Evolutionary conservation across 2,329 filamentous ascomycete species (phyloP).

Genomic region (Biscogniauxia mediterranea): DNA sequence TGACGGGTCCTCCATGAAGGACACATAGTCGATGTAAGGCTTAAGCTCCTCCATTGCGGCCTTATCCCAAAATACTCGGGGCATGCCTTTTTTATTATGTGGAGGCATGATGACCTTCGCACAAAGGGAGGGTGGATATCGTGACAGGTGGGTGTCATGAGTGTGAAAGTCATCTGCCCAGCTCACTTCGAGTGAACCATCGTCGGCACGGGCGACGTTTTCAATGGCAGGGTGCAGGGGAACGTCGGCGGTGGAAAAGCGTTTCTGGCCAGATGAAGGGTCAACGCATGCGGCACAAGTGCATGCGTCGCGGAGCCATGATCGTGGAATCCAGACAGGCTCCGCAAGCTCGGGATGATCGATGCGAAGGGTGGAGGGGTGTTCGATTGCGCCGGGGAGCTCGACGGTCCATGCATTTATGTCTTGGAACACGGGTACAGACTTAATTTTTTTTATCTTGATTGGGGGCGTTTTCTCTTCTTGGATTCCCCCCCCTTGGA

Average conservation of each 20-base stretch:
- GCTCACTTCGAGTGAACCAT: slow-evolving; percentile 52
- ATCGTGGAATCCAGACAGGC: slow-evolving; percentile 4
- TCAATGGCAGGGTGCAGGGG: slow-evolving; percentile 42
- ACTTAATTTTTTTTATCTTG: no score
- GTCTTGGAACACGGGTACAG: no score
- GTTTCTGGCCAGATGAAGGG: slow-evolving; percentile 59
- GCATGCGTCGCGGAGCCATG: slow-evolving; percentile 57
- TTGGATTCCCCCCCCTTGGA: no score
- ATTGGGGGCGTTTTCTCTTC: no score
- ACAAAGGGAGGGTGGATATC: slow-evolving; percentile 30
- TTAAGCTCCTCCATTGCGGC: slow-evolving; percentile 40
- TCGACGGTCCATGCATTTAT: no score
- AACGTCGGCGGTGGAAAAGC: slow-evolving; percentile 65
- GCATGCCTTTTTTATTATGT: background rate
- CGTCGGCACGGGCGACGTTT: slow-evolving; percentile 27
- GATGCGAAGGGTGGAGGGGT: no score
- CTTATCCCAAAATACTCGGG: slow-evolving; percentile 23
- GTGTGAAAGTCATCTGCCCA: slow-evolving; percentile 53
- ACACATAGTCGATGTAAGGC: slow-evolving; percentile 62
- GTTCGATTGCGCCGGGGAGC: no score
- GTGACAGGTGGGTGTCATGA: slow-evolving; percentile 29
- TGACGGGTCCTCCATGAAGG: slow-evolving; percentile 63
- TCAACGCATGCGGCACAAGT: slow-evolving; percentile 56
- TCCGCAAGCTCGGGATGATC: background rate
- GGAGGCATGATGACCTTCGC: slow-evolving; percentile 12